A percentile compares a stretch with the other conserved stretches of the same genome.
phyloP scores from a whole-genome alignment of 345 rosid species.

The Salix koriyanagi region DNA sequence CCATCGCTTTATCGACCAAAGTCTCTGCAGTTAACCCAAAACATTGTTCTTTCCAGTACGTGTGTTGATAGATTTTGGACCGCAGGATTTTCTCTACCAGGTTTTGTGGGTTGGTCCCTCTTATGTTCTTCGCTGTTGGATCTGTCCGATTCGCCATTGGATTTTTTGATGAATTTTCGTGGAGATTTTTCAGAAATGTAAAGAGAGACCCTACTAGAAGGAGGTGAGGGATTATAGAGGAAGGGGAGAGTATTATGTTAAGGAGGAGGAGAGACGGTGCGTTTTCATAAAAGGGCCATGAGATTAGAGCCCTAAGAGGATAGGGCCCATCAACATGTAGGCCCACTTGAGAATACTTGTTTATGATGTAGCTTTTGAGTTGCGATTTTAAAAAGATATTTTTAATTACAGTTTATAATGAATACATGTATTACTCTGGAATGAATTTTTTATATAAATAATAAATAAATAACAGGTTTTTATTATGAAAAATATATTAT shows the following conservation, averaged over 20 bases:
- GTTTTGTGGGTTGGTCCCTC: constrained; percentile 87
- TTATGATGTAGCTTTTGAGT: too few species aligned
- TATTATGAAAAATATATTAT: too few species aligned
- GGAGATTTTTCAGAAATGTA: background rate
- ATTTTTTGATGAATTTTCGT: background rate
- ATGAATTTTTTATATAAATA: too few species aligned
- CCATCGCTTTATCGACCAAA: constrained; percentile 87
- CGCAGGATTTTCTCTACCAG: constrained; percentile 77
- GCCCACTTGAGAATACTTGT: background rate
- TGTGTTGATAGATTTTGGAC: constrained; percentile 74
- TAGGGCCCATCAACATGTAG: background rate
- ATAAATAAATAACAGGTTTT: too few species aligned
- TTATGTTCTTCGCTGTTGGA: constrained; percentile 77
- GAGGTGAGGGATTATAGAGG: too few species aligned
- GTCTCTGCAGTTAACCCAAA: constrained; percentile 90
- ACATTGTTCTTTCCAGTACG: constrained; percentile 92
- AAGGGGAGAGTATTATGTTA: background rate
- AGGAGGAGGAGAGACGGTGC: background rate
- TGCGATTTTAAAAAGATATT: too few species aligned
- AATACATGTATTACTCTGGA: too few species aligned
- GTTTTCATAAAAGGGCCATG: background rate
- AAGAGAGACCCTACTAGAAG: background rate
- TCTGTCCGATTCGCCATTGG: constrained; percentile 83
- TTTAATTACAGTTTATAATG: too few species aligned
- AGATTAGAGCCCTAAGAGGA: background rate